Evolutionary conservation across 257 asterid genomes (phyloP).

Genomic region (Leonotis leonurus): DNA sequence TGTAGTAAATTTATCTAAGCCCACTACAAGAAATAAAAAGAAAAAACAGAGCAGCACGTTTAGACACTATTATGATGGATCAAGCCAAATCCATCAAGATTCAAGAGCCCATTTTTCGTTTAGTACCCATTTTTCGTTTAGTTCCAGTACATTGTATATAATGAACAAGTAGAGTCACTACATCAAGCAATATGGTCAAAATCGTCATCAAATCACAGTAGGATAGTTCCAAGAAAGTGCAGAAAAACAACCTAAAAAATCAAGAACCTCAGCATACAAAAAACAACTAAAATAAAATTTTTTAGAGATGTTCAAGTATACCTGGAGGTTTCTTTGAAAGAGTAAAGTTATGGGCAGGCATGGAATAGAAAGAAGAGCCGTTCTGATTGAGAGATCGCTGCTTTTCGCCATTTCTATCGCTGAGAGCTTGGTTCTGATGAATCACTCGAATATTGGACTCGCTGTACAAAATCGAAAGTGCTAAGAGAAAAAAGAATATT

Average conservation of each 20-base stretch:
- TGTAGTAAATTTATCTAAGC: conserved; percentile 47
- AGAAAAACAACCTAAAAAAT: not conserved
- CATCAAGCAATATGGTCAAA: not conserved
- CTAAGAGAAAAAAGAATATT: conserved; percentile 41
- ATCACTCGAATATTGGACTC: conserved; percentile 49
- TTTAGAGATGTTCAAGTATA: conserved; percentile 5
- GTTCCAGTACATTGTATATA: conserved; percentile 11
- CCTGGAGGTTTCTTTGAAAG: conserved; percentile 36
- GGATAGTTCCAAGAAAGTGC: not conserved
- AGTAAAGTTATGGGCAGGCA: conserved; percentile 25
- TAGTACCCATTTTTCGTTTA: not conserved
- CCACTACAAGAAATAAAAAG: conserved; percentile 31
- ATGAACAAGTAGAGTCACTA: not conserved
- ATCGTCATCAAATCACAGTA: not conserved
- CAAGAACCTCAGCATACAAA: not conserved
- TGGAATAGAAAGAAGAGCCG: conserved; percentile 20
- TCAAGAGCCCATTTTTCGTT: not conserved
- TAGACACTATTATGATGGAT: not conserved
- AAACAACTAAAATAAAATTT: not conserved
- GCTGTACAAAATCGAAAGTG: conserved; percentile 43
- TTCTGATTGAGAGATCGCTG: conserved; percentile 16
- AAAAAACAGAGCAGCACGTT: not conserved
- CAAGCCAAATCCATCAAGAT: not conserved
- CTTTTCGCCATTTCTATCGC: not conserved
- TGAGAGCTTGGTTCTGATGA: conserved; percentile 25